Percentiles rank a stretch among this genome's conserved stretches.
These are phyloP conservation scores for Agaricus blazei DNA, from an alignment of 768 basidiomycete species.

Conservation along the genomic window DNA sequence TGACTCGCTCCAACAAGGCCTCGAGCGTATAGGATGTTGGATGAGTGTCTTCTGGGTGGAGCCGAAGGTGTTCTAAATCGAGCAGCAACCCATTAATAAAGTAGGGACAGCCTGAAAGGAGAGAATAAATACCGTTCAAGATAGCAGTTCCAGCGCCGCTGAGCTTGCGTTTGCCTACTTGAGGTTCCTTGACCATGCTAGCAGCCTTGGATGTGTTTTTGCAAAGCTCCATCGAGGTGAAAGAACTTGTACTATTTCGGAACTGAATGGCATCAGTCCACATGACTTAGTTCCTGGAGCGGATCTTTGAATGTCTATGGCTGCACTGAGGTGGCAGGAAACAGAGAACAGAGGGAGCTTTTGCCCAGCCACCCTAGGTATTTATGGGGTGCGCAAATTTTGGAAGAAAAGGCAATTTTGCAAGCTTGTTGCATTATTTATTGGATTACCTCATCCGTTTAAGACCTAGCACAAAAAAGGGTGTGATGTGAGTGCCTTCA, in stretches of 20 bases:
- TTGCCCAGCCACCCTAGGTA: too few species aligned
- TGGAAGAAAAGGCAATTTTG: not conserved
- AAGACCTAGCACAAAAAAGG: too few species aligned
- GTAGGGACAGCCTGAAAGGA: not conserved
- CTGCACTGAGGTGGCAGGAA: not conserved
- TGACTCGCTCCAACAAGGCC: not conserved
- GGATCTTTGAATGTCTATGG: not conserved
- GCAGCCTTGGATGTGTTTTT: too few species aligned
- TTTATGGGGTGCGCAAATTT: not conserved
- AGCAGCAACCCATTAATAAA: not conserved
- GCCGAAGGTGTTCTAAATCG: not conserved
- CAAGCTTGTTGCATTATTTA: too few species aligned
- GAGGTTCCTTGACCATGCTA: not conserved
- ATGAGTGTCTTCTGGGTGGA: slow-evolving; percentile 5
- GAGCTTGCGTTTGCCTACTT: not conserved
- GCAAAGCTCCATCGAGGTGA: too few species aligned
- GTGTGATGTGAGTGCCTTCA: too few species aligned
- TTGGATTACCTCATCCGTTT: too few species aligned
- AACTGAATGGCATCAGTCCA: not conserved
- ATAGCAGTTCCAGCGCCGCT: not conserved
- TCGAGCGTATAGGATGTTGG: slow-evolving; percentile 1
- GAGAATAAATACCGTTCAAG: not conserved
- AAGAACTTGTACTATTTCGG: not conserved
- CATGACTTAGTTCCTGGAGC: not conserved
- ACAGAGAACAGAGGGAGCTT: not conserved